Evolutionary conservation across 2,329 filamentous ascomycete genomes (phyloP), one percentile per base, ranked within the genome.

Genomic region (Microsporum ferrugineum): DNA sequence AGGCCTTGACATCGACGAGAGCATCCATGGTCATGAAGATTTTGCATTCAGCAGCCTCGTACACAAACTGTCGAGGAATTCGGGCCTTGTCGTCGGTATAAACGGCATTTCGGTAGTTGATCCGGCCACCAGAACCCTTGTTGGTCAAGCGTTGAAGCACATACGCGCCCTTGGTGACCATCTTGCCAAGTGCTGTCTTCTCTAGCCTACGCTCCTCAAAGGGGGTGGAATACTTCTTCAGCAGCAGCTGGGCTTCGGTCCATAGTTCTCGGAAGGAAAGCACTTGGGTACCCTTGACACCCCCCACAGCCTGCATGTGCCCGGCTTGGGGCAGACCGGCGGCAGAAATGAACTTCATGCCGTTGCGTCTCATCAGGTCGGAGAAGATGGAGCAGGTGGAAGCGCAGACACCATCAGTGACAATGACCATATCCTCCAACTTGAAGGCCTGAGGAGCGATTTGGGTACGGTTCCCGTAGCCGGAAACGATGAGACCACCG

Each of bases 271-370:
- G 61, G 56, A 73, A 71, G 0, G 61, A 62, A 3, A 73, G 61
- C 2, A 76, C 69, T 61, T 65, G 59, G 1, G 60, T 41, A 33
- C 85, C 86, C 66, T 86, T 84, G 56, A 83, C 79, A 17, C 85
- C 86, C n/a, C 85, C 84, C n/a, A 86, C 76, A 3, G 78, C 79
- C 73, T 87, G 84, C 75, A 86, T 87, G 0, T 80, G 78, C 2
- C 73, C 74, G 0, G 75, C 66, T 6, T 73, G 71, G 0, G 85
- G 80, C 0, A 82, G 80, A 1, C 86, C 86, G 6, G 86, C 85
- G 31, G 85, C 74, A 1, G 77, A 77, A 56, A 87, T 77, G 45
- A 80, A 81, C 64, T 80, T 80, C 1, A 87, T 79, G 29, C 80
- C 78, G 33, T 75, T 76, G 61, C 77, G 74, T 3, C 77, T 76